Base-by-base conservation (phyloP, 2,329 filamentous ascomycete genomes). In the Claviceps sp. region DNA sequence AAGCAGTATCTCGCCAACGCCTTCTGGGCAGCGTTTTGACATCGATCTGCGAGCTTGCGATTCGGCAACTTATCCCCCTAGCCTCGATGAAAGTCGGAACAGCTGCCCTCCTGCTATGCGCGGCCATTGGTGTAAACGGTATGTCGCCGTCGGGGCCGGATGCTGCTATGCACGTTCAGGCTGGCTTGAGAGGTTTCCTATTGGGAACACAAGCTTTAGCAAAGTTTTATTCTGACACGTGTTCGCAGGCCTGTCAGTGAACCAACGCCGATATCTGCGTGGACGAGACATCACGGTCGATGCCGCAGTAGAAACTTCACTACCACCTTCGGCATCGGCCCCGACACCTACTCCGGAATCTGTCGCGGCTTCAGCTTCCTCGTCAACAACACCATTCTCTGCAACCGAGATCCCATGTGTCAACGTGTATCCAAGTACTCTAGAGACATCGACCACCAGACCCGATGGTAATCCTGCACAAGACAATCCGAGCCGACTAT, bases 61-160 rank as follows among this genome's bases (percentile, higher is more conserved):
- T 44, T 23, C 22, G 37, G 26, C 38, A 7, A 16, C 16, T 14
- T 17, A 13, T n/a, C 1, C 4, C 5, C 13, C 14, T n/a, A 48
- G 48, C 17, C 37, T 55, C 43, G 14, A 61, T 61, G 60, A 60
- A 54, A 51, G 17, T 54, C 40, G 45, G 43, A 17, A 44, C 53
- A 38, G 43, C 45, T 42, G 36, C 52, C 49, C 29, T 34, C 29
- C 54, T 59, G 51, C 51, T 59, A 11, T 50, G 51, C 46, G 52
- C 55, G 47, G 50, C 23, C 16, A 14, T 26, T 8, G 58, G 55
- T 60, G 50, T 46, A 26, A 34, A 47, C 8, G 47, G 50, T 52
- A 37, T 13, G 50, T 52, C 37, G 26, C 22, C 17, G 26, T 48
- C 50, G 17, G 51, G 38, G 40, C 44, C 43, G 37, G 43, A 29